Conservation (phyloP, 2,329 filamentous ascomycete species). For the Aspergillus sp. region DNA sequence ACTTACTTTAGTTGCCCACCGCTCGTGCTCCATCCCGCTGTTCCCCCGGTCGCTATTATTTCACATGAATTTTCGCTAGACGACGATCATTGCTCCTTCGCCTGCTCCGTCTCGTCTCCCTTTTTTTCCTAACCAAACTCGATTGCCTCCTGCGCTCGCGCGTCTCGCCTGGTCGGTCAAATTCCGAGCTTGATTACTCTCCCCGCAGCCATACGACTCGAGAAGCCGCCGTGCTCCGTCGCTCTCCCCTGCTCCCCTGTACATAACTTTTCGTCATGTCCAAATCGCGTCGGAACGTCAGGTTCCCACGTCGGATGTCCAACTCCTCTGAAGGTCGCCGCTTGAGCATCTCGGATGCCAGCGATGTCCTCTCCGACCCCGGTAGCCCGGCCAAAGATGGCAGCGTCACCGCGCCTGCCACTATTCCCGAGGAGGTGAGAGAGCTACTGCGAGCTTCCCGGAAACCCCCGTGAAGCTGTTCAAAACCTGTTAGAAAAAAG, state of each 20-base stretch:
- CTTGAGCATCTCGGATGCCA: constrained; percentile 57
- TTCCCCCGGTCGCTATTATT: constrained; percentile 32
- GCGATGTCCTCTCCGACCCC: constrained; percentile 52
- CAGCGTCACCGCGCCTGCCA: constrained; percentile 34
- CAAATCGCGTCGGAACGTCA: constrained; percentile 60
- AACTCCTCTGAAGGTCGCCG: constrained; percentile 52
- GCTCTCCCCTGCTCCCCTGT: constrained; percentile 8
- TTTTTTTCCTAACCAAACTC: constrained; percentile 6
- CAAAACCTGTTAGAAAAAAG: background rate
- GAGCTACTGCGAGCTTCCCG: constrained; percentile 7
- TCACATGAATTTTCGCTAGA: constrained; percentile 35
- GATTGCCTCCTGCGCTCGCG: constrained; percentile 4
- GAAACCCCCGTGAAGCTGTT: background rate
- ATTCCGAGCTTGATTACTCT: constrained; percentile 16
- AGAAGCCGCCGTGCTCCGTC: constrained; percentile 15
- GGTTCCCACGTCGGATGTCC: constrained; percentile 55
- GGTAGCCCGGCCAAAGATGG: constrained; percentile 54
- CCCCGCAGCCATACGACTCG: constrained; percentile 19
- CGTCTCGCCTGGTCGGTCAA: constrained; percentile 11
- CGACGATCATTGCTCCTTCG: constrained; percentile 23
- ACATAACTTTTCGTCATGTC: constrained; percentile 45
- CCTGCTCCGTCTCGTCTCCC: constrained; percentile 11
- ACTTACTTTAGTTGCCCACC: background rate
- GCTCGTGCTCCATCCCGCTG: constrained; percentile 4
- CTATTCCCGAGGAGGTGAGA: constrained; percentile 38